These are phyloP conservation scores for Paracoccidioides brasiliensis DNA, from an alignment of 2,329 filamentous ascomycete genomes.

Conservation along the genomic window DNA sequence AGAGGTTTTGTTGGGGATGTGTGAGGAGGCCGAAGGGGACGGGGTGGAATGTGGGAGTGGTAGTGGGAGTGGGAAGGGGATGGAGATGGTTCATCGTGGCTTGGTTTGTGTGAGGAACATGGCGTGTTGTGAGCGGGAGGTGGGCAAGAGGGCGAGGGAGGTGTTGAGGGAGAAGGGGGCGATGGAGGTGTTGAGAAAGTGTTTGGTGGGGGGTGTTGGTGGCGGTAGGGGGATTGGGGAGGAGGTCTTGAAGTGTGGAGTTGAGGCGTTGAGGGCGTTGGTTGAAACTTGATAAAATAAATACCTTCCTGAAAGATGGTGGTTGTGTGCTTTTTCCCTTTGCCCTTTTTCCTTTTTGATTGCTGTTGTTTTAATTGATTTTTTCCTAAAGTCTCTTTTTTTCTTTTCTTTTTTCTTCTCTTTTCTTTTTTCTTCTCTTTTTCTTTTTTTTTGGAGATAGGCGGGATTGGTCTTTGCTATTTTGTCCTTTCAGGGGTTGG, in stretches of 20 bases:
- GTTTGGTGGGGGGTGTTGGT: conserved; percentile 29
- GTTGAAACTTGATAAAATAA: conserved; percentile 19
- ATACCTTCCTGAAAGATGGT: not conserved
- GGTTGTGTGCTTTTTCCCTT: conserved; percentile 2
- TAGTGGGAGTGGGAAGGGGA: conserved; percentile 31
- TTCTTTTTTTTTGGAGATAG: not conserved
- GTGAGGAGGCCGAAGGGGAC: conserved; percentile 45
- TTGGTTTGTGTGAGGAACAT: conserved; percentile 65
- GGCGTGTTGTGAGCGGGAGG: conserved; percentile 51
- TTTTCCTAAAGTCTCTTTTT: not conserved
- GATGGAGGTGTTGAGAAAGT: conserved; percentile 54
- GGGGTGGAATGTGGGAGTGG: conserved; percentile 36
- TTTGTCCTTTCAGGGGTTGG: too few relatives aligned
- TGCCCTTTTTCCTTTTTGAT: conserved; percentile 10
- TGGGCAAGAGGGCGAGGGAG: conserved; percentile 47
- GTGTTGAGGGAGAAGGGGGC: conserved; percentile 51
- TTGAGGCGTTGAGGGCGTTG: conserved; percentile 59
- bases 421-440: not conserved
- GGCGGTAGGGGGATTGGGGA: conserved; percentile 43
- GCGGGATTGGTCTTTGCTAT: too few relatives aligned
- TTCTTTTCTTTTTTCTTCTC: not conserved
- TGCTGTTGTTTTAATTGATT: conserved; percentile 1
- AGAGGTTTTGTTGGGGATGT: conserved; percentile 66
- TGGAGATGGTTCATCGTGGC: conserved; percentile 47
- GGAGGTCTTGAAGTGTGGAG: conserved; percentile 59